Conservation (phyloP, 116 monocot species). For the Dioscorea cayenensis region DNA sequence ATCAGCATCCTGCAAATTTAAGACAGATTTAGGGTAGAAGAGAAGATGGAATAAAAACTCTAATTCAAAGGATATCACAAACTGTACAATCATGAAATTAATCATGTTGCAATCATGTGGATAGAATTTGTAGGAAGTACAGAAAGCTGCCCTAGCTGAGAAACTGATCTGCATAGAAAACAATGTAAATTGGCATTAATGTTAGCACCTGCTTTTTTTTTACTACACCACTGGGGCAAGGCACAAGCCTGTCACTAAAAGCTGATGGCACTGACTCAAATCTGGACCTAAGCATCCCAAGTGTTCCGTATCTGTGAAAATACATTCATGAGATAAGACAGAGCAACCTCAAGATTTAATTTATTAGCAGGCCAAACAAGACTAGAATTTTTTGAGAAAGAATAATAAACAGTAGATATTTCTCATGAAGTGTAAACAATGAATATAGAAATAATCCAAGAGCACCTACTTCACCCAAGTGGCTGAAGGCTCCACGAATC, state of each 20-base stretch:
- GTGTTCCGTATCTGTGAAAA: constrained; percentile 79
- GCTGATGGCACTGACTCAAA: constrained; percentile 78
- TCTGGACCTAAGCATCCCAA: constrained; percentile 94
- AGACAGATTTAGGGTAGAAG: neutral
- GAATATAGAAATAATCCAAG: neutral
- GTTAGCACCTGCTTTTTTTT: constrained; percentile 23
- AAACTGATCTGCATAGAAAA: neutral
- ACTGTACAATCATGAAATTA: no score
- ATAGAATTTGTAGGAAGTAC: no score
- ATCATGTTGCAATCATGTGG: no score
- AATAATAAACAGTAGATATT: neutral
- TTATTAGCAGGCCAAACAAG: neutral
- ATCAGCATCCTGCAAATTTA: constrained; percentile 51
- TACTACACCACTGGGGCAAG: constrained; percentile 23
- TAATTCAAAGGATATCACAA: neutral
- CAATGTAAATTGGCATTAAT: neutral
- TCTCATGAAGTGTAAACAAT: no score
- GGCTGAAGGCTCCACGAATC: constrained; percentile 90
- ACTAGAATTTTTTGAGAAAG: neutral
- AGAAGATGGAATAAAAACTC: neutral
- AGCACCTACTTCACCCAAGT: constrained; percentile 81
- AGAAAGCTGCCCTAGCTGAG: neutral
- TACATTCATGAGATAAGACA: neutral
- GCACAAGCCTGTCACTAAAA: constrained; percentile 66
- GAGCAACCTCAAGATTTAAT: neutral